These are phyloP conservation scores for Orbilia blumenaviensis DNA, from an alignment of 2,329 filamentous ascomycete species.

Conservation along the genomic window DNA sequence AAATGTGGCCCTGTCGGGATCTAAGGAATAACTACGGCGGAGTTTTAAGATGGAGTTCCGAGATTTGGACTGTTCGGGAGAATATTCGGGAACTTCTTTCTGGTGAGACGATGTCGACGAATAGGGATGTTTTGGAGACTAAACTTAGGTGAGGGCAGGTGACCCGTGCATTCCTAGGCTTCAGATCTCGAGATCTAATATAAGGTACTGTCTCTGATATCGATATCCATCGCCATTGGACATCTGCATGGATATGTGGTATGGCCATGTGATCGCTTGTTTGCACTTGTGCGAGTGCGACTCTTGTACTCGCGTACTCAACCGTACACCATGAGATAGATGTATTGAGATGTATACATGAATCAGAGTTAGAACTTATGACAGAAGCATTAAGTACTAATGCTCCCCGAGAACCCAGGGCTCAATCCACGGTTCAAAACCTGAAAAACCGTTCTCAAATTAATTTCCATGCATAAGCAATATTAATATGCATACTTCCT, in stretches of 20 bases:
- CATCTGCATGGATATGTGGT: not conserved
- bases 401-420: no score
- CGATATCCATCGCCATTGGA: not conserved
- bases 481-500: no score
- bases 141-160: not conserved
- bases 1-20: not conserved
- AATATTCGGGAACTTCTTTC: constrained; percentile 39
- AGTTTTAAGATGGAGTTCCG: constrained; percentile 23
- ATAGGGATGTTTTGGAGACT: not conserved
- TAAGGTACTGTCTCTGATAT: not conserved
- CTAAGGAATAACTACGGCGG: constrained; percentile 46
- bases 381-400: no score
- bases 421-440: no score
- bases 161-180: not conserved
- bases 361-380: no score
- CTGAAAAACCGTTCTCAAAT: no score
- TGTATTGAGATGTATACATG: no score
- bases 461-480: no score
- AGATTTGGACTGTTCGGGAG: constrained; percentile 39
- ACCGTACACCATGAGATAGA: no score
- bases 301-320: not conserved
- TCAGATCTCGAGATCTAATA: not conserved
- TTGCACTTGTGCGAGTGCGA: not conserved
- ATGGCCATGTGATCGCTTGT: not conserved
- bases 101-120: not conserved